Base-by-base conservation (phyloP, 2,329 filamentous ascomycete species). In the Talaromyces amestolkiae region DNA sequence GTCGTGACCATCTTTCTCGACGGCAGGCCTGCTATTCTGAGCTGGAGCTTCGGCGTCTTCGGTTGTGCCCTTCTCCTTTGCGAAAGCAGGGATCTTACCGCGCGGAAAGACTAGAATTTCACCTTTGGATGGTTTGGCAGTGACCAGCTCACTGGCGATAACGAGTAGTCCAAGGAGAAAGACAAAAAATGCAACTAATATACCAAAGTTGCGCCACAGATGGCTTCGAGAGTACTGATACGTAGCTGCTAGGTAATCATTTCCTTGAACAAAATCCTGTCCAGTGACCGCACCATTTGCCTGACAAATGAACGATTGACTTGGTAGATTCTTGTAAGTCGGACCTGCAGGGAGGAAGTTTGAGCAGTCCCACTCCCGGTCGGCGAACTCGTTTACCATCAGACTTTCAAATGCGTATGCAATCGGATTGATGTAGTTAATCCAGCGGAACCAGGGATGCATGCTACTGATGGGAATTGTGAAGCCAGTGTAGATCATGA, bases 381-480 rank as follows among this genome's bases (percentile, higher is more conserved):
- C 79, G 69, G 87, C 77, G 71, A 96, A 96, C 76, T 97, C 93
- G 77, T 96, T 96, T 69, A 91, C 85, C 84, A 94, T 90, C 35
- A 96, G 82, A 0, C 88, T 82, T 75, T 96, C 92, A 72, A 96
- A 96, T 0, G 87, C 87, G 69, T 96, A 96, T 1, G 86, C 87
- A 11, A 96, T 84, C 2, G 91, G 91, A 67, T 96, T 89, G 43
- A 95, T 80, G 74, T 92, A 94, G 74, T 90, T 90, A 67, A 96
- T 86, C 92, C 92, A 96, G 67, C 88, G 84, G 70, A 90, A 90
- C 91, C 92, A 96, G 1, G 81, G 85, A 7, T 90, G 84, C 90
- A 92, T 95, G 77, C 94, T 72, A 9, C 70, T 70, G 1, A 74
- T 75, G 1, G 80, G 79, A 10, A 82, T 77, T 1, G 76, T 76